phyloP scores from a whole-genome alignment of 2,329 filamentous ascomycete genomes.

The Penicillium sp. region DNA sequence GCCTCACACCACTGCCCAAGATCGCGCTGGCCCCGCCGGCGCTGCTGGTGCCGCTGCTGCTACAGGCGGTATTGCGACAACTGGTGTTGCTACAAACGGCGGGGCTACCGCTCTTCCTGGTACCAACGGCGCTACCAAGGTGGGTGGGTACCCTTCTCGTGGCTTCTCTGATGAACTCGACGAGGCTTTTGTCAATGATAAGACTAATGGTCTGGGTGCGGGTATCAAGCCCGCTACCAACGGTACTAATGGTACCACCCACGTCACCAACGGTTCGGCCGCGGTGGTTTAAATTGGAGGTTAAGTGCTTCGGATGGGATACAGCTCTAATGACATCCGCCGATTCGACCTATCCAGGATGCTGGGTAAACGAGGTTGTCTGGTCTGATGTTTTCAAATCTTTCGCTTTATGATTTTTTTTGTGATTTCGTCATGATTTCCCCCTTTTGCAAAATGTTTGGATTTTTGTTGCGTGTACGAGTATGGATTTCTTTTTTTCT shows the following conservation, averaged over 20 bases:
- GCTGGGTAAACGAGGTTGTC: neutral
- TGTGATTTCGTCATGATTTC: slow-evolving; percentile 33
- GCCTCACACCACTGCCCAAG: slow-evolving; percentile 55
- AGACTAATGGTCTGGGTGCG: slow-evolving; percentile 20
- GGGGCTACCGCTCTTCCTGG: slow-evolving; percentile 11
- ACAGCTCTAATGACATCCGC: slow-evolving; percentile 7
- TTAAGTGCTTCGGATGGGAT: no score
- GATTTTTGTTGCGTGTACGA: slow-evolving; percentile 25
- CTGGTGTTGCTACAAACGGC: slow-evolving; percentile 18
- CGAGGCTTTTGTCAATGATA: slow-evolving; percentile 39
- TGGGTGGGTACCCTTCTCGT: slow-evolving; percentile 30
- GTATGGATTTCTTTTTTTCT: slow-evolving; percentile 18
- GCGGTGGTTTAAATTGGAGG: slow-evolving; percentile 7
- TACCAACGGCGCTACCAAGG: slow-evolving; percentile 16
- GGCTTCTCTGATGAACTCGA: slow-evolving; percentile 44
- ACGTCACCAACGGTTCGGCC: slow-evolving; percentile 18
- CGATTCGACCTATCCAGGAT: neutral
- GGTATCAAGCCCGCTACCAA: slow-evolving; percentile 19
- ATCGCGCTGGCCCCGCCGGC: slow-evolving; percentile 19
- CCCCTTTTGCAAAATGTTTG: slow-evolving; percentile 25
- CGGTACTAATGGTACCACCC: slow-evolving; percentile 17
- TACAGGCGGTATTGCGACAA: slow-evolving; percentile 18
- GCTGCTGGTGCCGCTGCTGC: neutral
- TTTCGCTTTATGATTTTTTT: slow-evolving; percentile 11
- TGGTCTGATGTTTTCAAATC: slow-evolving; percentile 12